Evolutionary conservation across 306 rosid species (phyloP).

Genomic region (Casuarina glauca): DNA sequence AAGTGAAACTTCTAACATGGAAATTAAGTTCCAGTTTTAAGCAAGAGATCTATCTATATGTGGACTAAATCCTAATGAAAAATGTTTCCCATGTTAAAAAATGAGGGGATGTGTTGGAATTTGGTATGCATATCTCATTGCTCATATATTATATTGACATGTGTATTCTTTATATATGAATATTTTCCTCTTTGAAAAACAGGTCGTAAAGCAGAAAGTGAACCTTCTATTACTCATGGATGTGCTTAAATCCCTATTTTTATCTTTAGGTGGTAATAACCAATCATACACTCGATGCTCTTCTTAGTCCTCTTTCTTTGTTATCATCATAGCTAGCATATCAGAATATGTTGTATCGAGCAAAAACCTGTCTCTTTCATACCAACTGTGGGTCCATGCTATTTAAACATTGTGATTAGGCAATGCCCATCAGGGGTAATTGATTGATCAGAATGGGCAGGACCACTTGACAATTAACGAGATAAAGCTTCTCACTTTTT

Average conservation of each 20-base stretch:
- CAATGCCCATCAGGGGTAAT: neutral
- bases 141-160: no score
- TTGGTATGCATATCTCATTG: no score
- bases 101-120: no score
- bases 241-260: neutral
- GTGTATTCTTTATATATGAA: no score
- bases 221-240: neutral
- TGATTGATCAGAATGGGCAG: neutral
- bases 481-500: neutral
- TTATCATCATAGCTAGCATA: neutral
- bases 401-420: neutral
- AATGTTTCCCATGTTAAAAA: no score
- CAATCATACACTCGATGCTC: neutral
- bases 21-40: no score
- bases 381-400: neutral
- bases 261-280: neutral
- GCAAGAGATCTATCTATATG: no score
- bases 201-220: no score
- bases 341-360: neutral
- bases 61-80: no score
- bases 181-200: no score
- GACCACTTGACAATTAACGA: constrained; percentile 10
- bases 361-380: neutral
- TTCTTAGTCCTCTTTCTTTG: neutral
- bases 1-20: no score